phyloP scores from a whole-genome alignment of 2,329 filamentous ascomycete genomes.

The Aspergillus jensenii region DNA sequence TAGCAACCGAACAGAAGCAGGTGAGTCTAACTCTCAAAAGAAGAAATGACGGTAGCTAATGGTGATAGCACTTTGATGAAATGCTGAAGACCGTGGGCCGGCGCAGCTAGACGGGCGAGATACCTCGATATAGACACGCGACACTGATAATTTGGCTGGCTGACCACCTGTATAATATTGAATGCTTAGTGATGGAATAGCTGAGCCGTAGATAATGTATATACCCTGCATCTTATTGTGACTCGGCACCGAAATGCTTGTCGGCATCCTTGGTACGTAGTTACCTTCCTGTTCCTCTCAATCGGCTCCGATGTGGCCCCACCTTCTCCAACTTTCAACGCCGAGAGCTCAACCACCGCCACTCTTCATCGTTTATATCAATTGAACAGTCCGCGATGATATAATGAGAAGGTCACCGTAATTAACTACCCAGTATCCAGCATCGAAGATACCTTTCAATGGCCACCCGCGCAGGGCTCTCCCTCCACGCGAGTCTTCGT shows the following conservation, averaged over 20 bases:
- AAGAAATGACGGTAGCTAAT: conserved; percentile 12
- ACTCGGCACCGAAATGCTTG: background rate
- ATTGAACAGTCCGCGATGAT: background rate
- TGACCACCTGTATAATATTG: background rate
- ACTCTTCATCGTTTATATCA: background rate
- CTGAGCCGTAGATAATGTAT: conserved; percentile 1
- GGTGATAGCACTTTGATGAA: conserved; percentile 40
- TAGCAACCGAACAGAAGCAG: conserved; percentile 67
- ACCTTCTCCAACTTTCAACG: conserved; percentile 3
- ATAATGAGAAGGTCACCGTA: background rate
- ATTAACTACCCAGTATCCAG: no score
- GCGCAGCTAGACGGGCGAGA: conserved; percentile 19
- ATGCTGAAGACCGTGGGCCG: conserved; percentile 39
- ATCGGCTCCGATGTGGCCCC: conserved; percentile 8
- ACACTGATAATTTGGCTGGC: background rate
- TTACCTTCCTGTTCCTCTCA: background rate
- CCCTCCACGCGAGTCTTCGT: conserved; percentile 13
- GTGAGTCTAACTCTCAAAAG: conserved; percentile 23
- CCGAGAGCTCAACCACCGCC: background rate
- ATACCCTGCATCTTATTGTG: background rate
- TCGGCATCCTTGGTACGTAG: background rate
- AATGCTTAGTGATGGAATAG: background rate
- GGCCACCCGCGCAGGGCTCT: conserved; percentile 16
- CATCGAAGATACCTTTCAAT: conserved; percentile 5
- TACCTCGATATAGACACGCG: conserved; percentile 4